Conservation (phyloP, 306 rosid species). For the Dalbergia oliveri region DNA sequence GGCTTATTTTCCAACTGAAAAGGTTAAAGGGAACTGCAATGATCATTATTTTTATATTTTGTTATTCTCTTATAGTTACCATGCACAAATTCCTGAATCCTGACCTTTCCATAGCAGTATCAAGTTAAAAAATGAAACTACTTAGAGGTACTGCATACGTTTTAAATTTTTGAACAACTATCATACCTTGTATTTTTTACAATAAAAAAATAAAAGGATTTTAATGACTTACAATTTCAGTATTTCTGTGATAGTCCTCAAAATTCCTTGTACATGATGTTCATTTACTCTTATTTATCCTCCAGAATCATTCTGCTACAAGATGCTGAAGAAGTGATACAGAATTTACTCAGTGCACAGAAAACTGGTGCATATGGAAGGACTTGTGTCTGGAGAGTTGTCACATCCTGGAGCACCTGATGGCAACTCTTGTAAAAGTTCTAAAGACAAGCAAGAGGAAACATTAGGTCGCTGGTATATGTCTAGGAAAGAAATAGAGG, state of each 20-base stretch:
- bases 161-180: neutral
- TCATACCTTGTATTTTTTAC: neutral
- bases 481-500: conserved; percentile 85
- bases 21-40: neutral
- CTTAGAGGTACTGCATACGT: neutral
- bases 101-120: neutral
- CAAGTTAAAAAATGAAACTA: conserved; percentile 1
- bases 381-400: conserved; percentile 54
- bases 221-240: conserved; percentile 11
- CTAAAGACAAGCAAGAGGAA: conserved; percentile 50
- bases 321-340: conserved; percentile 46
- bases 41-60: neutral
- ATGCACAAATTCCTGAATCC: neutral
- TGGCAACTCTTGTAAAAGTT: conserved; percentile 44
- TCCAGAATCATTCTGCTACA: conserved; percentile 50
- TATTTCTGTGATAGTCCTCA: conserved; percentile 19
- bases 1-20: conserved; percentile 7
- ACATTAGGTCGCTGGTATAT: conserved; percentile 74
- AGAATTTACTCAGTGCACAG: conserved; percentile 39
- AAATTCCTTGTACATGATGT: conserved; percentile 30
- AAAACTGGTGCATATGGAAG: conserved; percentile 48
- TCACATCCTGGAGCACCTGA: conserved; percentile 47
- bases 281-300: conserved; percentile 32
- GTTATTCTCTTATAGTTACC: neutral
- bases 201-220: neutral